Conservation (phyloP, 192 early-diverging fungal genomes). For the Rhizophagus prolifer region DNA sequence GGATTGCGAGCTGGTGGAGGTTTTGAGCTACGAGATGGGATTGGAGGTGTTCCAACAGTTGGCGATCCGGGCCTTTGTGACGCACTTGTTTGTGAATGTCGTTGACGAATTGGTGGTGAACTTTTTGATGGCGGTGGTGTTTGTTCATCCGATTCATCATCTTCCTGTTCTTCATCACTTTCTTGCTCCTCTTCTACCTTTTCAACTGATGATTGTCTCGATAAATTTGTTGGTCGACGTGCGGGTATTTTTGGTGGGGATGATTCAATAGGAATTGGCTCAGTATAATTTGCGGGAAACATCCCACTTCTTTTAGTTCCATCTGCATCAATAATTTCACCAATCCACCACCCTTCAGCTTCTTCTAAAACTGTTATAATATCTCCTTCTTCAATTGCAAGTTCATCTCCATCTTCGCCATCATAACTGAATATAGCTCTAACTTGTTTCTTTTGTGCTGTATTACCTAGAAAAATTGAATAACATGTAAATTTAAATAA, state of each 20-base stretch:
- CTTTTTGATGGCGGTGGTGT: slow-evolving; percentile 30
- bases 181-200: slow-evolving; percentile 27
- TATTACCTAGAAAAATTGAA: not conserved
- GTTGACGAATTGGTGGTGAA: slow-evolving; percentile 27
- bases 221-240: slow-evolving; percentile 22
- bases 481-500: not conserved
- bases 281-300: slow-evolving; percentile 93
- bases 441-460: slow-evolving; percentile 55
- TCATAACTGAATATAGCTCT: slow-evolving; percentile 79
- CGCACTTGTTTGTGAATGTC: not conserved
- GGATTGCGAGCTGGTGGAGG: slow-evolving; percentile 16
- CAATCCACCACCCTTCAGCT: slow-evolving; percentile 96
- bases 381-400: slow-evolving; percentile 81
- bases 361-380: slow-evolving; percentile 82
- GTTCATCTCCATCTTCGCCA: slow-evolving; percentile 75
- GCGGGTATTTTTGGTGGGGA: slow-evolving; percentile 32
- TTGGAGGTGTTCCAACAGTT: not conserved
- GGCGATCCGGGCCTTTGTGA: not conserved
- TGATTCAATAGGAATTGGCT: slow-evolving; percentile 46
- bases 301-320: slow-evolving; percentile 70
- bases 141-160: slow-evolving; percentile 36
- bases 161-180: slow-evolving; percentile 4
- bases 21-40: slow-evolving; percentile 27
- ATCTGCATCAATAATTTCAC: slow-evolving; percentile 68
- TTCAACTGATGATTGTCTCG: slow-evolving; percentile 29